phyloP scores from a whole-genome alignment of 768 basidiomycete genomes.

The Collybia sp. region DNA sequence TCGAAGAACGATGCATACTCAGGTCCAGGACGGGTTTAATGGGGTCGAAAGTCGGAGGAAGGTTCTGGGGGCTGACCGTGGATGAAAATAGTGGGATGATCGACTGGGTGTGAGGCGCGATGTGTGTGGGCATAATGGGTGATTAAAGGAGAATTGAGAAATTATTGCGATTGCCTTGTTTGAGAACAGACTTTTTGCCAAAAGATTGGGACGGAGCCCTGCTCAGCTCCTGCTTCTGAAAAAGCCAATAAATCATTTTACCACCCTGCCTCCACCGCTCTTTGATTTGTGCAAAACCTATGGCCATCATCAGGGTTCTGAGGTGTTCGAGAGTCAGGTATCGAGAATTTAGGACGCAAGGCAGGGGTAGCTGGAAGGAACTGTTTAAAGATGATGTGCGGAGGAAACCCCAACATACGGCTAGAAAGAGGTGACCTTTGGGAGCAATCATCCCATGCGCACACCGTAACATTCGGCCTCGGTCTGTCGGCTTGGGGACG shows the following conservation, averaged over 20 bases:
- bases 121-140: no score
- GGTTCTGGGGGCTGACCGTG: no score
- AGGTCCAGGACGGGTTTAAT: no score
- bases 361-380: conserved; percentile 65
- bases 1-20: no score
- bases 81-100: no score
- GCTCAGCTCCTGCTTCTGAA: conserved; percentile 35
- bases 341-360: conserved; percentile 84
- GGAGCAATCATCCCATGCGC: conserved; percentile 51
- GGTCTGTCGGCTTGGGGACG: conserved; percentile 64
- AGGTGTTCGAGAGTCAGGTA: conserved; percentile 67
- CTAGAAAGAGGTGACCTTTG: conserved; percentile 65
- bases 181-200: conserved; percentile 51
- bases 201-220: conserved; percentile 22
- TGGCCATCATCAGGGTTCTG: conserved; percentile 44
- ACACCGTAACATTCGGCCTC: conserved; percentile 72
- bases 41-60: no score
- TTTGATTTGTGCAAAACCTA: conserved; percentile 63
- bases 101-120: no score
- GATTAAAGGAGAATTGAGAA: conserved; percentile 50
- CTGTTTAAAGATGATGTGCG: not conserved
- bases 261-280: conserved; percentile 63
- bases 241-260: conserved; percentile 89
- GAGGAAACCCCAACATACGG: conserved; percentile 37
- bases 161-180: conserved; percentile 76